These are phyloP conservation scores for Penicillium nucicola DNA, from an alignment of 495 filamentous ascomycete species.

Conservation along the genomic window DNA sequence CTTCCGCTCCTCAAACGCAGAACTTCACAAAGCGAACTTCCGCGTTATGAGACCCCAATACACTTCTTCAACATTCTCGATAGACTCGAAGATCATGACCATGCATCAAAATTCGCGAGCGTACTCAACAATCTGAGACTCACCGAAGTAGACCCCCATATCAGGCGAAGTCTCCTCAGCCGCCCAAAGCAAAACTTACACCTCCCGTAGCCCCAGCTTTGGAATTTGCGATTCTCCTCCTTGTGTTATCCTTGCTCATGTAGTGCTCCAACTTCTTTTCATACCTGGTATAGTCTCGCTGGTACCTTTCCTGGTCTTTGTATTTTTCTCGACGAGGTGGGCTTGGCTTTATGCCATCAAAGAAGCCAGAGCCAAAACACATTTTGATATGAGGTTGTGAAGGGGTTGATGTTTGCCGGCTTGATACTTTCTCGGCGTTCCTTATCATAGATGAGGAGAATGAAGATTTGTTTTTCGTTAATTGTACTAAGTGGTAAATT, in stretches of 20 bases:
- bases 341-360: neutral
- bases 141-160: too few relatives aligned
- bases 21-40: too few relatives aligned
- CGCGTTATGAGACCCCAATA: too few relatives aligned
- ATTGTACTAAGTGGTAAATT: too few relatives aligned
- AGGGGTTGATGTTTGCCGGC: too few relatives aligned
- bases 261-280: neutral
- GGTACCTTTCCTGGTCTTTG: conserved; percentile 1
- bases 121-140: too few relatives aligned
- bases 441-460: too few relatives aligned
- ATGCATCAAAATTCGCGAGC: neutral
- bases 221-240: neutral
- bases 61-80: too few relatives aligned
- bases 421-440: too few relatives aligned
- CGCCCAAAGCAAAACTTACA: neutral
- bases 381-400: neutral
- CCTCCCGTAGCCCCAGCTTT: neutral
- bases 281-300: neutral
- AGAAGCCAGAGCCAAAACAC: neutral
- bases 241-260: neutral
- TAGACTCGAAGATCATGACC: too few relatives aligned
- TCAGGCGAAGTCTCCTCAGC: neutral
- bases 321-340: neutral
- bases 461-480: too few relatives aligned
- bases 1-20: too few relatives aligned